Conservation (phyloP, 108 stramenopile genomes). For the Skeletonema marinoi region DNA sequence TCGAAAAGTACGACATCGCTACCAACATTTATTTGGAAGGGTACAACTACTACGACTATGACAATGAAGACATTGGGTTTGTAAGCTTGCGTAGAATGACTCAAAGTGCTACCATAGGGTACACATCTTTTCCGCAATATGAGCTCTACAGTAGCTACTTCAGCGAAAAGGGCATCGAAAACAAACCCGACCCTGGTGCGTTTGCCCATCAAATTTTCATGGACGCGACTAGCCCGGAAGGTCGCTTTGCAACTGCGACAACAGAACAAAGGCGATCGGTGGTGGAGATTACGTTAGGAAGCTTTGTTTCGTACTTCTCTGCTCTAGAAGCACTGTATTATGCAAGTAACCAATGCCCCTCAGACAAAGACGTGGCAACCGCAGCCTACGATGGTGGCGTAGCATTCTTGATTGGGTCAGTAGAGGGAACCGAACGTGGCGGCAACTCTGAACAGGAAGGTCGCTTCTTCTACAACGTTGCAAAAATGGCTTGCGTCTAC, state of each 20-base stretch:
- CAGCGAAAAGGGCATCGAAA: not conserved
- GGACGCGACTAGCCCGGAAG: conserved; percentile 34
- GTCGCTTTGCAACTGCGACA: conserved; percentile 28
- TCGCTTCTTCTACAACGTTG: conserved; percentile 60
- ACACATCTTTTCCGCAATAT: conserved; percentile 23
- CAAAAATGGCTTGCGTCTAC: conserved; percentile 59
- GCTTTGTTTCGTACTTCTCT: conserved; percentile 67
- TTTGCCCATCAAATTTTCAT: conserved; percentile 65
- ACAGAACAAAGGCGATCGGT: conserved; percentile 62
- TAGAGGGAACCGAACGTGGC: conserved; percentile 56
- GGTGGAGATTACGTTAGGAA: conserved; percentile 52
- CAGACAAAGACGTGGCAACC: conserved; percentile 17
- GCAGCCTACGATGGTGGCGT: conserved; percentile 71
- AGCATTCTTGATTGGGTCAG: conserved; percentile 67
- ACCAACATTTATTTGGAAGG: conserved; percentile 42
- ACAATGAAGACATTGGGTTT: conserved; percentile 24
- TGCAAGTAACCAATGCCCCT: conserved; percentile 52
- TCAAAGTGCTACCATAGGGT: conserved; percentile 30
- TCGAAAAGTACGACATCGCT: conserved; percentile 58
- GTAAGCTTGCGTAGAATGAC: conserved; percentile 40
- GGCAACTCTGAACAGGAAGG: conserved; percentile 45
- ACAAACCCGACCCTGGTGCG: conserved; percentile 12
- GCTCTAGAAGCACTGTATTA: conserved; percentile 64
- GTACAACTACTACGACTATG: conserved; percentile 49
- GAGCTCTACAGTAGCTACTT: conserved; percentile 20